Percentiles rank a stretch among this genome's conserved stretches.
These are phyloP conservation scores for Extremus antarcticus DNA, from an alignment of 495 filamentous ascomycete genomes.

Conservation along the genomic window DNA sequence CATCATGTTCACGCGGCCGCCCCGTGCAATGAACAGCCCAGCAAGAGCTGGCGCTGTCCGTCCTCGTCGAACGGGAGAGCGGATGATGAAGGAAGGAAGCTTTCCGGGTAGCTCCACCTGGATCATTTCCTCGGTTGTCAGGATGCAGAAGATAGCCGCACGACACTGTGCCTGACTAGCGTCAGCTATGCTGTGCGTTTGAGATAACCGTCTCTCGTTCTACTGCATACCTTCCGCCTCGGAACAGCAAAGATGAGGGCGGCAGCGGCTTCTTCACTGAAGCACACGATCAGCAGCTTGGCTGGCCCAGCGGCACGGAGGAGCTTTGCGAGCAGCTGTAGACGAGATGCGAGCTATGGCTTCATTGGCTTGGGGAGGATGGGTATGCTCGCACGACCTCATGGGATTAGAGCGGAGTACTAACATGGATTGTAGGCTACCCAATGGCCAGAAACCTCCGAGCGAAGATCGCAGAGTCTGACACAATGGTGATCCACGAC, in stretches of 20 bases:
- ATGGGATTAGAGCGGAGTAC: not conserved
- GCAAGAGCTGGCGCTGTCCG: no score
- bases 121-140: not conserved
- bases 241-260: not conserved
- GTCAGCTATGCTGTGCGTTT: no score
- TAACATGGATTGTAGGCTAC: slow-evolving; percentile 28
- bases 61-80: not conserved
- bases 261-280: slow-evolving; percentile 6
- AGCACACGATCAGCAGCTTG: slow-evolving; percentile 6
- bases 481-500: slow-evolving; percentile 38
- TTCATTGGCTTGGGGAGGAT: slow-evolving; percentile 37
- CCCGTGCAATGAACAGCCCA: no score
- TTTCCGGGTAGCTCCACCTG: not conserved
- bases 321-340: slow-evolving; percentile 14
- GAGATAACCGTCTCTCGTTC: not conserved
- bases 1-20: no score
- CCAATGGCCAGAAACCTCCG: slow-evolving; percentile 44
- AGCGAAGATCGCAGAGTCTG: slow-evolving; percentile 29
- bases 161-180: not conserved
- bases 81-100: not conserved
- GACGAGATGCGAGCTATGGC: slow-evolving; percentile 26
- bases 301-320: slow-evolving; percentile 8
- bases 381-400: slow-evolving; percentile 22
- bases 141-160: not conserved
- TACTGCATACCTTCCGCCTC: not conserved